A percentile compares a stretch with the other conserved stretches of the same genome.
Conservation (phyloP, 2,329 filamentous ascomycete genomes). For the Trichoderma atrobrunneum region DNA sequence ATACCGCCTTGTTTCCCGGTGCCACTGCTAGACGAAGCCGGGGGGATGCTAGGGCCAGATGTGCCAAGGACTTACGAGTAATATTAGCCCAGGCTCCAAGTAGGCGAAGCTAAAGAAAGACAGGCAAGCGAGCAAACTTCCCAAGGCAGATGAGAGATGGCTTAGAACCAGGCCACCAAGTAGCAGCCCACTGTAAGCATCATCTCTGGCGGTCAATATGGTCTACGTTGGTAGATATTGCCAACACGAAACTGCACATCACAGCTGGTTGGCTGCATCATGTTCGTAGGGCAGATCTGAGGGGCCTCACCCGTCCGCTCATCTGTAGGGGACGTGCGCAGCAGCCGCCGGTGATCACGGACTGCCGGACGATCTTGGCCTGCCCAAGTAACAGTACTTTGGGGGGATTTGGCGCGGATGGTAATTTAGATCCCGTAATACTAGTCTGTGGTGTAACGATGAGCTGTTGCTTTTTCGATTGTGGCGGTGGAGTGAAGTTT, state of each 20-base stretch:
- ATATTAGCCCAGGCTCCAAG: neutral
- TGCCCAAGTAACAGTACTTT: neutral
- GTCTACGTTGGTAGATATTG: neutral
- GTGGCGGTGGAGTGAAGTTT: neutral
- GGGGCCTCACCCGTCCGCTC: neutral
- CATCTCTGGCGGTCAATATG: neutral
- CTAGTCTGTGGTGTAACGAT: neutral
- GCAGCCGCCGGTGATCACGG: neutral
- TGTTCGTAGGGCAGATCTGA: neutral
- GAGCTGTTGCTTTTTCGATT: neutral
- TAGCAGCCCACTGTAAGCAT: neutral
- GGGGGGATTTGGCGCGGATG: neutral
- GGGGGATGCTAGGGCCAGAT: neutral
- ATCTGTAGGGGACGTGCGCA: neutral
- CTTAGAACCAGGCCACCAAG: neutral
- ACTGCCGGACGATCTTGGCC: conserved; percentile 7
- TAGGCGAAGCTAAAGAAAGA: neutral
- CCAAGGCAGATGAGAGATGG: neutral
- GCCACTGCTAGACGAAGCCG: neutral
- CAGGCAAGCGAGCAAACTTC: neutral
- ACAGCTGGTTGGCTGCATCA: neutral
- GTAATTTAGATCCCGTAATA: conserved; percentile 9
- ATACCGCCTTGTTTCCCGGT: neutral
- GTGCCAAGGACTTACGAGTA: neutral
- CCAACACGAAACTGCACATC: neutral